Evolutionary conservation across 371 early-diverging fungal genomes (phyloP), one percentile per base, ranked within the genome.

Genomic region (Apophysomyces variabilis): DNA sequence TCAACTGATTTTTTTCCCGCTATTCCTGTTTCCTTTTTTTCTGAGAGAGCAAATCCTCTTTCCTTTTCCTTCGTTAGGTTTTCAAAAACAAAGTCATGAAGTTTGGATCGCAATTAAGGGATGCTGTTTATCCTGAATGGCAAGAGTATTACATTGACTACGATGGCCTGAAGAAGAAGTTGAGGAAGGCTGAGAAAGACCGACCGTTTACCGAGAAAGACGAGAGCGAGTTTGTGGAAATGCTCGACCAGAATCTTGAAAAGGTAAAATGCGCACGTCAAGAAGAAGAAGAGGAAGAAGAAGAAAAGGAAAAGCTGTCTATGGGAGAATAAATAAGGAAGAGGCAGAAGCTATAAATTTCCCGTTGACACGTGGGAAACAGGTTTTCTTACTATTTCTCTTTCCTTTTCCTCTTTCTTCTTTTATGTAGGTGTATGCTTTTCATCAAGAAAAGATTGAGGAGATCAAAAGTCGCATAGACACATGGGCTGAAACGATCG

Each of bases 91-190:
- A 26, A 26, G 13, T 59, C 63, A 99, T 99, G 99, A 96, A 96
- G 86, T 99, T 97, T 84, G 96, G 95, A 62, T 87, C 91, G 65
- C 93, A 95, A 76, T 85, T 97, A 36, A 84, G 87, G 66, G 90
- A 91, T 43, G 85, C 90, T 44, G 85, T 94, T 61, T 90, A 91
- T 72, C 90, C 91, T 12, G 96, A 95, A 68, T 99, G 98, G 95
- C 85, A 87, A 58, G 87, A 87, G 66, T 91, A 93, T 76, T 99
- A 98, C 75, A 74, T 97, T 32, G 95, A 96, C 69, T 99, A 98
- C 69, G 91, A 95, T 65, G 90, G 87, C 1, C 88, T 98, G 67
- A 98, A 96, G 76, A 85, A 82, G 32, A 90, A 86, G 64, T 87
- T 96, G 64, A 93, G 95, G 77, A 87, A 86, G 70, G 85, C 89